phyloP scores from a whole-genome alignment of 1,284 basidiomycete genomes.

The Ganoderma boninense region DNA sequence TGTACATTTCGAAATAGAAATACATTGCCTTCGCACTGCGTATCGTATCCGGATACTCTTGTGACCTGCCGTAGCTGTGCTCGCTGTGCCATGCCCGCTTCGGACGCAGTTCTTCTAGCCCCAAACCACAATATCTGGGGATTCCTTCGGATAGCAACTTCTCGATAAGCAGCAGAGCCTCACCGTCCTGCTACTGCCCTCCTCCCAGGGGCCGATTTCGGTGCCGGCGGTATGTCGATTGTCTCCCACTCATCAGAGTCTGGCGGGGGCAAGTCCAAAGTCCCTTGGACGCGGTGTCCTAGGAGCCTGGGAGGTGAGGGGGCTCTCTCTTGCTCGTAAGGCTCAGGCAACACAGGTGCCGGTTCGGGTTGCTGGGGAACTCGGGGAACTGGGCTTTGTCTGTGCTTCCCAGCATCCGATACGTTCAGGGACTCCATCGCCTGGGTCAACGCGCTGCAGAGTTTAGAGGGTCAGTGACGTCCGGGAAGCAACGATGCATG shows the following conservation, averaged over 20 bases:
- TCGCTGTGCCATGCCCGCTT: neutral
- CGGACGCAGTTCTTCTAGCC: neutral
- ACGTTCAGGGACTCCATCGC: slow-evolving; percentile 35
- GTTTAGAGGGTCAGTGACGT: neutral
- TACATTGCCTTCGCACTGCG: neutral
- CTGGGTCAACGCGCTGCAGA: slow-evolving; percentile 33
- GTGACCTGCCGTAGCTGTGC: neutral
- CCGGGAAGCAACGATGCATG: neutral
- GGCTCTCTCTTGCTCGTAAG: no score
- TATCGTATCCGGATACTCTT: neutral
- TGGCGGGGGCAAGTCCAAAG: slow-evolving; percentile 52
- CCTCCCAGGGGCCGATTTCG: slow-evolving; percentile 24
- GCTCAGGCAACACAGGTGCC: neutral
- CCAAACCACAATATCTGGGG: neutral
- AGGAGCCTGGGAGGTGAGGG: neutral
- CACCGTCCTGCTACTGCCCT: slow-evolving; percentile 4
- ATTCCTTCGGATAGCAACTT: neutral
- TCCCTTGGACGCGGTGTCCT: slow-evolving; percentile 13
- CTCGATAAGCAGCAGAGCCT: neutral
- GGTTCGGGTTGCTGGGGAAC: neutral
- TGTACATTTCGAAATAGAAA: neutral
- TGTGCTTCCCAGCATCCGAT: slow-evolving; percentile 23
- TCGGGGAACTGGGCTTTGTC: slow-evolving; percentile 1
- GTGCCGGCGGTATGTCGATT: slow-evolving; percentile 51
- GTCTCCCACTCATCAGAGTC: slow-evolving; percentile 58